Percentiles rank a stretch among this genome's conserved stretches.
phyloP scores from a whole-genome alignment of 352 stramenopile genomes.

The Phytophthora pluvialis region DNA sequence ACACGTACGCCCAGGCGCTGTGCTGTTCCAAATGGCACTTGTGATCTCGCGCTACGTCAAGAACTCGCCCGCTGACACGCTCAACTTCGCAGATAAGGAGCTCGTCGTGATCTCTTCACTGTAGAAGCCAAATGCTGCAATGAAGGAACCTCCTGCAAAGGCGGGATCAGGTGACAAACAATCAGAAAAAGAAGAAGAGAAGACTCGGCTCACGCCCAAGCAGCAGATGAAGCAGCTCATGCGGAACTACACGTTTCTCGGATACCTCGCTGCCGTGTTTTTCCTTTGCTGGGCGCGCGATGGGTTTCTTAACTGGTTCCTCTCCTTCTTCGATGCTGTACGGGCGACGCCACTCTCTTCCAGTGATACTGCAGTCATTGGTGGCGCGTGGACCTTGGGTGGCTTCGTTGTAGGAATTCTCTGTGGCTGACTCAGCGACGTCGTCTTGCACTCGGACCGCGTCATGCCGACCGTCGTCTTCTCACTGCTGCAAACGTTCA shows the following conservation, averaged over 20 bases:
- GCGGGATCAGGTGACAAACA: not conserved
- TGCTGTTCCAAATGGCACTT: constrained; percentile 52
- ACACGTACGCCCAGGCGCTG: constrained; percentile 50
- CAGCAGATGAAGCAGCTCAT: constrained; percentile 62
- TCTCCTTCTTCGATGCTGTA: constrained; percentile 79
- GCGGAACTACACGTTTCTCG: constrained; percentile 60
- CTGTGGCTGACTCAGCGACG: constrained; percentile 76
- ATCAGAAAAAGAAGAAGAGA: not conserved
- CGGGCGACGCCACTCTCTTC: constrained; percentile 48
- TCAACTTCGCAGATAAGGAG: not conserved
- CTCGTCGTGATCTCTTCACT: not conserved
- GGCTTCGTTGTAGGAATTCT: constrained; percentile 74
- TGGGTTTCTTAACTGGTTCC: constrained; percentile 81
- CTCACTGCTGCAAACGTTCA: constrained; percentile 58
- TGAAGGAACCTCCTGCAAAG: too few relatives aligned
- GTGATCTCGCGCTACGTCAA: constrained; percentile 61
- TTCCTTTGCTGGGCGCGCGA: constrained; percentile 74
- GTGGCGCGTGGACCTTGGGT: constrained; percentile 75
- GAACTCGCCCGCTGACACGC: constrained; percentile 49
- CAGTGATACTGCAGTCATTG: constrained; percentile 65
- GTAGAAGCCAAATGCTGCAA: not conserved
- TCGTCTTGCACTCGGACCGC: constrained; percentile 69
- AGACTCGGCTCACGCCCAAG: constrained; percentile 35
- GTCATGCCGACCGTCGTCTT: constrained; percentile 79
- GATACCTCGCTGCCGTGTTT: constrained; percentile 57